phyloP scores from a whole-genome alignment of 768 basidiomycete genomes.

The Roridomyces roridus region DNA sequence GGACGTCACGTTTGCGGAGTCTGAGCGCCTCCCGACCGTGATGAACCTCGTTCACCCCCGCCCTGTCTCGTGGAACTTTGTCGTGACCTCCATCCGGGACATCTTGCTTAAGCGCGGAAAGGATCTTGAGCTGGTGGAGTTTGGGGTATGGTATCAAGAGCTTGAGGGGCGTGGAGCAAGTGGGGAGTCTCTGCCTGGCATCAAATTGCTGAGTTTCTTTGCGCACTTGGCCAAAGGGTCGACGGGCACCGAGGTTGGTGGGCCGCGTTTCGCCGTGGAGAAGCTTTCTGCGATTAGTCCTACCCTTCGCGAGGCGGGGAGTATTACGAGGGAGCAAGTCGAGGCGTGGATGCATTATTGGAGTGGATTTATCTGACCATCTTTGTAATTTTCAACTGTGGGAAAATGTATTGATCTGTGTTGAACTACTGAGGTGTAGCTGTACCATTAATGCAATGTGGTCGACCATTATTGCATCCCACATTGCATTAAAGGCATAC shows the following conservation, averaged over 20 bases:
- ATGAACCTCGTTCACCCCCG: slow-evolving; percentile 43
- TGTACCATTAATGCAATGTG: too few relatives aligned
- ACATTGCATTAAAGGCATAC: too few relatives aligned
- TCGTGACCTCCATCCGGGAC: slow-evolving; percentile 26
- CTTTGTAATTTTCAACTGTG: too few relatives aligned
- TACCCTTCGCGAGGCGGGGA: too few relatives aligned
- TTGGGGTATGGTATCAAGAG: slow-evolving; percentile 28
- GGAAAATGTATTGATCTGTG: too few relatives aligned
- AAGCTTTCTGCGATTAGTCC: slow-evolving; percentile 34
- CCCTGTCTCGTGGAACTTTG: slow-evolving; percentile 36
- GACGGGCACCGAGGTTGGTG: slow-evolving; percentile 25
- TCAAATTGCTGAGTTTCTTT: slow-evolving; percentile 44
- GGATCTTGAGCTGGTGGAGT: slow-evolving; percentile 18
- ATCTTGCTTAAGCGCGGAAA: slow-evolving; percentile 2
- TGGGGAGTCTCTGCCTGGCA: slow-evolving; percentile 35
- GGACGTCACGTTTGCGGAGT: slow-evolving; percentile 33
- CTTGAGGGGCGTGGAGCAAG: slow-evolving; percentile 18
- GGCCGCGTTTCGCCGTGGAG: slow-evolving; percentile 32
- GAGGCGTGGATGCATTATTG: too few relatives aligned
- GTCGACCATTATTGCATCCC: too few relatives aligned
- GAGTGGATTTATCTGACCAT: too few relatives aligned
- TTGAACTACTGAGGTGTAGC: too few relatives aligned
- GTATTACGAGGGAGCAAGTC: too few relatives aligned
- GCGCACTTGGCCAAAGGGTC: slow-evolving; percentile 16
- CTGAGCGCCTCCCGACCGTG: slow-evolving; percentile 21